phyloP scores from a whole-genome alignment of 2,329 filamentous ascomycete species.

The Stemphylium lycopersici region DNA sequence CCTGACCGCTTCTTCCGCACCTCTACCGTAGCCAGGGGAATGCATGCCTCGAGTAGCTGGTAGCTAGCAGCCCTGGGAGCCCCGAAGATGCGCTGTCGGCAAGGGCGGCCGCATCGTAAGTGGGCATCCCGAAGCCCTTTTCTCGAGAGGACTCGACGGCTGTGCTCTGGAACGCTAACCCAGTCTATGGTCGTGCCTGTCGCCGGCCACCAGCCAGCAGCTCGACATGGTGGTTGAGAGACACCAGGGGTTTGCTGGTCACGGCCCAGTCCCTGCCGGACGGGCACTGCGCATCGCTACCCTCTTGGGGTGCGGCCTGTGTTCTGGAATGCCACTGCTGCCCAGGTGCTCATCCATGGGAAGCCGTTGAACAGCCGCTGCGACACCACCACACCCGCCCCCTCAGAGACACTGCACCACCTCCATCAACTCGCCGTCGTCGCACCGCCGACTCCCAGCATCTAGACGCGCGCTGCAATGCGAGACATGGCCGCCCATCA shows the following conservation, averaged over 20 bases:
- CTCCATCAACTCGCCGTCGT: not conserved
- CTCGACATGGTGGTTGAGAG: constrained; percentile 13
- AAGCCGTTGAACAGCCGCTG: constrained; percentile 1
- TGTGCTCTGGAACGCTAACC: constrained; percentile 11
- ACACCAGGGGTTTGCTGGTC: constrained; percentile 16
- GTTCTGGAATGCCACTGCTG: constrained; percentile 31
- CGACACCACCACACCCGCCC: not conserved
- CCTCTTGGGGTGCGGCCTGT: constrained; percentile 4
- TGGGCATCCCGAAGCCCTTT: constrained; percentile 9
- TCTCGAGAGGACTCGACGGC: constrained; percentile 1
- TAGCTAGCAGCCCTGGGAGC: constrained; percentile 6
- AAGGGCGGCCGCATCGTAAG: constrained; percentile 26
- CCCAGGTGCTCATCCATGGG: not conserved
- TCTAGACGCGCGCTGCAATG: constrained; percentile 13
- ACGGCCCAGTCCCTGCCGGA: constrained; percentile 21
- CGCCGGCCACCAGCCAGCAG: too few relatives aligned
- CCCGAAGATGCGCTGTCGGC: constrained; percentile 25
- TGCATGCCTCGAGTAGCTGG: constrained; percentile 21
- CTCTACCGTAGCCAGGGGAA: constrained; percentile 32
- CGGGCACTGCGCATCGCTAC: constrained; percentile 29
- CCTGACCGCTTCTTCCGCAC: constrained; percentile 35
- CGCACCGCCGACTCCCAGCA: not conserved
- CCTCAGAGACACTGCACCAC: constrained; percentile 1
- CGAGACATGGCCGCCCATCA: constrained; percentile 11
- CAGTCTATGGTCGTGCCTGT: too few relatives aligned